Evolutionary conservation across 345 rosid species (phyloP).

Genomic region (Moricandia moricandioides): DNA sequence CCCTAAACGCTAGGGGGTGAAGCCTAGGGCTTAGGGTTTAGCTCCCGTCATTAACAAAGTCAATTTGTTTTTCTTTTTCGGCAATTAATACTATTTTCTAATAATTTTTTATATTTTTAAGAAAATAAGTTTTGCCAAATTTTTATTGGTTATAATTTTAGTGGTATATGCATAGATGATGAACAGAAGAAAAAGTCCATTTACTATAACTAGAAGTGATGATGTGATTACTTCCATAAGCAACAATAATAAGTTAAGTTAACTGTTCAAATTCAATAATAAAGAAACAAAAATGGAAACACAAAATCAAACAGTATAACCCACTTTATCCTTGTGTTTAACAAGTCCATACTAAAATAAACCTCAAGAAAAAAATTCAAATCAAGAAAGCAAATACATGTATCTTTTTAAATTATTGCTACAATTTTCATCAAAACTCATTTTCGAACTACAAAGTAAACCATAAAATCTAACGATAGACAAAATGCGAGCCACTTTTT

Average conservation of each 20-base stretch:
- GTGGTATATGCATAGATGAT: no score
- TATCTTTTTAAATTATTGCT: slow-evolving; percentile 16
- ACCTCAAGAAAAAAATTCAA: neutral
- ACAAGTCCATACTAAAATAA: slow-evolving; percentile 10
- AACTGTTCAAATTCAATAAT: neutral
- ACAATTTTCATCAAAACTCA: slow-evolving; percentile 22
- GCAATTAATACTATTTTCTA: no score
- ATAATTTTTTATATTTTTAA: no score
- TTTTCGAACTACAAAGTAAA: slow-evolving; percentile 22
- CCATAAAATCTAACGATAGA: slow-evolving; percentile 20
- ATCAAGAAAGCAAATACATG: slow-evolving; percentile 29
- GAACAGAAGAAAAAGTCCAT: neutral
- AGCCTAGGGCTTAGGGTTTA: no score
- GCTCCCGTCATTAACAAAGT: no score
- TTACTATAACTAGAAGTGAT: neutral
- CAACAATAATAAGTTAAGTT: neutral
- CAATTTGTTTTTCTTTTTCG: no score
- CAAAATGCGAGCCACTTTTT: slow-evolving; percentile 8
- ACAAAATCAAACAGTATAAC: slow-evolving; percentile 12
- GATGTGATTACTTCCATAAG: neutral
- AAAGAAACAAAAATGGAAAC: neutral
- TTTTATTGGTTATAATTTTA: no score
- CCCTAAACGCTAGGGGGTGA: no score
- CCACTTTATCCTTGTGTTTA: neutral
- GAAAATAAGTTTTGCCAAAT: no score